phyloP scores from a whole-genome alignment of 1,284 basidiomycete species.

The Microstroma glucosiphilum region DNA sequence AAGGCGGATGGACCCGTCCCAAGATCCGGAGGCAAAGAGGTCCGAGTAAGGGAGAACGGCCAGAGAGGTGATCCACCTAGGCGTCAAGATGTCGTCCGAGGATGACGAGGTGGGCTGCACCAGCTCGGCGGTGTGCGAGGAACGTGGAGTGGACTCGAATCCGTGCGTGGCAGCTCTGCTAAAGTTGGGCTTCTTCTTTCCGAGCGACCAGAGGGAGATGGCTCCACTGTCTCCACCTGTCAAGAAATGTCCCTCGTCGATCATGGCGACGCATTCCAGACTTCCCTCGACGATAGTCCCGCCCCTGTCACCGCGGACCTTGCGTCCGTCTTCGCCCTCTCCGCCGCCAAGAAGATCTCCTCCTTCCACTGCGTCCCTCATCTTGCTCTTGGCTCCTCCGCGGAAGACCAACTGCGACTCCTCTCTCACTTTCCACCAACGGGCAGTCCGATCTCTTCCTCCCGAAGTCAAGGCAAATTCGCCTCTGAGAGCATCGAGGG shows the following conservation, averaged over 20 bases:
- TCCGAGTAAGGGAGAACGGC: slow-evolving; percentile 80
- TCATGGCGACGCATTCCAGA: slow-evolving; percentile 84
- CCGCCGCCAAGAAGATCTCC: slow-evolving; percentile 57
- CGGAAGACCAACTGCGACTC: slow-evolving; percentile 93
- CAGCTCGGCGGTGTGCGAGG: not conserved
- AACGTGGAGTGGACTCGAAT: slow-evolving; percentile 57
- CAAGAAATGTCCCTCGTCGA: slow-evolving; percentile 86
- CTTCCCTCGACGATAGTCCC: slow-evolving; percentile 67
- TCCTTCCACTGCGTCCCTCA: slow-evolving; percentile 71
- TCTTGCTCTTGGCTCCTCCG: slow-evolving; percentile 68
- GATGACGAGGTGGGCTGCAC: slow-evolving; percentile 53
- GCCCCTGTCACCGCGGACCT: slow-evolving; percentile 40
- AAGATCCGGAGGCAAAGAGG: slow-evolving; percentile 87
- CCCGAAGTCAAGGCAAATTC: slow-evolving; percentile 83
- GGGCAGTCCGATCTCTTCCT: slow-evolving; percentile 78
- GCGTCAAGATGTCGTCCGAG: slow-evolving; percentile 64
- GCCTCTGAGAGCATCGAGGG: slow-evolving; percentile 70
- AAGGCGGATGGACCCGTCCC: slow-evolving; percentile 78
- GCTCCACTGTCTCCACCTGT: slow-evolving; percentile 81
- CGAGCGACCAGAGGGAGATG: slow-evolving; percentile 83
- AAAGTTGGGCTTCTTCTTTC: slow-evolving; percentile 92
- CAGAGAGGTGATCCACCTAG: slow-evolving; percentile 84
- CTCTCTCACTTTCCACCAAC: slow-evolving; percentile 95
- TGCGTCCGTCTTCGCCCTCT: slow-evolving; percentile 51
- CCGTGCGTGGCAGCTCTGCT: slow-evolving; percentile 80